Percentiles rank a stretch among this genome's conserved stretches.
phyloP scores from a whole-genome alignment of 2,329 filamentous ascomycete species.

The Rhinocladiella mackenziei region DNA sequence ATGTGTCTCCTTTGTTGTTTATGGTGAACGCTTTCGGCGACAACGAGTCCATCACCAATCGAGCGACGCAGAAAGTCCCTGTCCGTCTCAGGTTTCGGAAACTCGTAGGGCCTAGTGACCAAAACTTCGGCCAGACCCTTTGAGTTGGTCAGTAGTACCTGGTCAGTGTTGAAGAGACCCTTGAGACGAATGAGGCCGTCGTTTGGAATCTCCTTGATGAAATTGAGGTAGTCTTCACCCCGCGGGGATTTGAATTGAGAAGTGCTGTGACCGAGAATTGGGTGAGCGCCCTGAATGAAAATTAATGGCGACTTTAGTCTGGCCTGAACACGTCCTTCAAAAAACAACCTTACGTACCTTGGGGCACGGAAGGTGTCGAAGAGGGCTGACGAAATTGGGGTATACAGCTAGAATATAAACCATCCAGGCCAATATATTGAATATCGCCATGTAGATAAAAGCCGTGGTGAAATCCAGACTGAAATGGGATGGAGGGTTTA shows the following conservation, averaged over 20 bases:
- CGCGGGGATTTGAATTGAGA: constrained; percentile 36
- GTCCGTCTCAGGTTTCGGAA: constrained; percentile 57
- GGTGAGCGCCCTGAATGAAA: constrained; percentile 27
- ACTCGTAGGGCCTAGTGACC: constrained; percentile 64
- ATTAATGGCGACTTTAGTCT: no score
- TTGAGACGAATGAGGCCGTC: constrained; percentile 67
- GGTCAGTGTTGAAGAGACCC: constrained; percentile 58
- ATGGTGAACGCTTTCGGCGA: constrained; percentile 89
- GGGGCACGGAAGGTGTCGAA: constrained; percentile 54
- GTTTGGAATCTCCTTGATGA: constrained; percentile 60
- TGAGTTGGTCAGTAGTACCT: constrained; percentile 56
- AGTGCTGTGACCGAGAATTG: constrained; percentile 45
- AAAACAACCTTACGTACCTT: constrained; percentile 41
- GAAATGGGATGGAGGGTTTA: background rate
- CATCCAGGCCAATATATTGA: constrained; percentile 26
- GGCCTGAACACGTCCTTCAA: no score
- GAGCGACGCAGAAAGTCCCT: constrained; percentile 36
- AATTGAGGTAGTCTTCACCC: constrained; percentile 37
- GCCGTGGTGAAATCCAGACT: background rate
- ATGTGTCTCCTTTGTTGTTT: constrained; percentile 71
- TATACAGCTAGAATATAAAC: constrained; percentile 48
- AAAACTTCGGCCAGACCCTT: constrained; percentile 66
- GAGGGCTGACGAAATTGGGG: constrained; percentile 54
- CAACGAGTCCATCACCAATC: constrained; percentile 49
- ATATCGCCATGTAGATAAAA: background rate